Conservation (phyloP, 257 asterid species). For the Solanum chiquidenum region DNA sequence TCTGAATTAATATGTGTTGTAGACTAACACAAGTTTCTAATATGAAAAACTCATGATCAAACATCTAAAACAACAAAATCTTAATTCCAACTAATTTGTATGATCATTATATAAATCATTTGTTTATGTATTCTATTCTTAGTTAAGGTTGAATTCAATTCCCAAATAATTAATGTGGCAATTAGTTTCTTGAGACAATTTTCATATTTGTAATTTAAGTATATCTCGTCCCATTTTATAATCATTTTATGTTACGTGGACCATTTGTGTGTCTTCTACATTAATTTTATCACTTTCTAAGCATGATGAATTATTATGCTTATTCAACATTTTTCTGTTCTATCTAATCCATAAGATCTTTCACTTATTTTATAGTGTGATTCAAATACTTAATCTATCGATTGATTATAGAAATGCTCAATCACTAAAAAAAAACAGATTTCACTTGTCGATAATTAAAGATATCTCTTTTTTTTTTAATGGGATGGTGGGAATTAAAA, state of each 20-base stretch:
- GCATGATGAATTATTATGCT: neutral
- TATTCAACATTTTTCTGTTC: no score
- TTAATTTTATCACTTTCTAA: neutral
- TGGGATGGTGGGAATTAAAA: neutral
- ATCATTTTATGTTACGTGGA: no score
- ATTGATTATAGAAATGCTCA: no score
- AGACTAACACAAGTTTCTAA: neutral
- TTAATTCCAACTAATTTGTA: neutral
- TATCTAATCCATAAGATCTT: no score
- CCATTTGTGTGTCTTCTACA: neutral
- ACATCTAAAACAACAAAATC: neutral
- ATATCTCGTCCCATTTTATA: neutral
- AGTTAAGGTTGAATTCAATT: neutral
- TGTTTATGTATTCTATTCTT: neutral
- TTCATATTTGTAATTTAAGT: neutral
- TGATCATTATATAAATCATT: neutral
- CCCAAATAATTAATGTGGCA: neutral
- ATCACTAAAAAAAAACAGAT: no score
- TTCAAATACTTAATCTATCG: no score
- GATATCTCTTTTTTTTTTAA: neutral
- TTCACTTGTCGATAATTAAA: no score
- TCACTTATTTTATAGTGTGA: no score
- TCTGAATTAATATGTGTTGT: no score
- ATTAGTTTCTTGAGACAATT: neutral
- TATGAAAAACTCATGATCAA: no score